A percentile compares a stretch with the other conserved stretches of the same genome.
These are phyloP conservation scores for Salix exigua DNA, from an alignment of 345 rosid species.

Conservation along the genomic window DNA sequence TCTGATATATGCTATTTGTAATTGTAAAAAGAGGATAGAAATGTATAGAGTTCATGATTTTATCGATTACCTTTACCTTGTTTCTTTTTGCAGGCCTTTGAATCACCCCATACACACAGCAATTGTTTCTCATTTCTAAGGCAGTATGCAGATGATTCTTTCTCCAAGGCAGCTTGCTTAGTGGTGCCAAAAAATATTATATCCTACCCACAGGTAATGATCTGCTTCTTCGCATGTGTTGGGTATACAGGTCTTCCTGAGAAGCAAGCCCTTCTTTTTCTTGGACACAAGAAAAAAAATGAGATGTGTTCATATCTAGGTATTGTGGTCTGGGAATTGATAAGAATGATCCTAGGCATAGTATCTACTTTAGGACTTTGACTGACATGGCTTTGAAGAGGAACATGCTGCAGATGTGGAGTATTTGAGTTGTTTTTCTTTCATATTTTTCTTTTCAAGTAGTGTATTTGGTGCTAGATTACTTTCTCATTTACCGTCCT, in stretches of 20 bases:
- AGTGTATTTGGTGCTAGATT: not conserved
- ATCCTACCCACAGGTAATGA: conserved; percentile 83
- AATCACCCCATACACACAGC: conserved; percentile 83
- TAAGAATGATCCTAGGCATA: not conserved
- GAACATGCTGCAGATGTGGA: not conserved
- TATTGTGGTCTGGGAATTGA: not conserved
- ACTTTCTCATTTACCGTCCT: not conserved
- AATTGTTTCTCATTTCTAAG: conserved; percentile 80
- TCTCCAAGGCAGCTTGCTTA: conserved; percentile 83
- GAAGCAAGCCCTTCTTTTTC: not conserved
- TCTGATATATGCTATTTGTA: not conserved
- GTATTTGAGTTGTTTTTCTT: not conserved
- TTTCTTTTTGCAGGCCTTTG: conserved; percentile 70
- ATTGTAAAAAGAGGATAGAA: not conserved
- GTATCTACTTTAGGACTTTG: not conserved
- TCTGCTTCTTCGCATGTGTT: not conserved
- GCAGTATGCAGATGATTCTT: conserved; percentile 81
- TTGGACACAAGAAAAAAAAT: not conserved
- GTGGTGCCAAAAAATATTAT: conserved; percentile 75
- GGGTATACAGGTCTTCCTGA: not conserved
- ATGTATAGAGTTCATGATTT: not conserved
- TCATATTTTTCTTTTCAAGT: not conserved
- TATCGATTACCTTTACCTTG: conserved; percentile 8
- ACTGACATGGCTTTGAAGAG: not conserved
- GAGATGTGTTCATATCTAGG: not conserved